Percentiles rank a stretch among this genome's conserved stretches.
phyloP scores from a whole-genome alignment of 2,329 filamentous ascomycete genomes.

The Monosporascus sp. region DNA sequence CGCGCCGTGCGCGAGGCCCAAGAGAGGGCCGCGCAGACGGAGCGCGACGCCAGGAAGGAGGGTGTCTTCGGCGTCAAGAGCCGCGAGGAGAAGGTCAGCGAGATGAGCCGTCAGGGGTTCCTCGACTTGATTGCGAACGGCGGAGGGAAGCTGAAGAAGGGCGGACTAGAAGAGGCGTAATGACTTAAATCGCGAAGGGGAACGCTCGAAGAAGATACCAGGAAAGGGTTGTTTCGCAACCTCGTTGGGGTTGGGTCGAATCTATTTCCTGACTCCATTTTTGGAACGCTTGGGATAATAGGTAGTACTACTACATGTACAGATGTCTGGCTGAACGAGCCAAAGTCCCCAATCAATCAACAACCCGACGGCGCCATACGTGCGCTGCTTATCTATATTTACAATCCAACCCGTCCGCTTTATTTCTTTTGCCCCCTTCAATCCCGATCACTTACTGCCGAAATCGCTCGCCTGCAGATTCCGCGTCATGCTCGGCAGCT shows the following conservation, averaged over 20 bases:
- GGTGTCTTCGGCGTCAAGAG: constrained; percentile 75
- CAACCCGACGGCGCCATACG: too few relatives aligned
- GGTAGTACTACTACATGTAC: background rate
- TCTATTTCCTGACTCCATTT: background rate
- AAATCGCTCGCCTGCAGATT: constrained; percentile 97
- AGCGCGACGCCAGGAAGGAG: constrained; percentile 61
- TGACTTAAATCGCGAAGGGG: constrained; percentile 1
- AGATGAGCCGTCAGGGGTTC: constrained; percentile 97
- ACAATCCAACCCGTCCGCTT: background rate
- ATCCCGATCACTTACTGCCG: constrained; percentile 16
- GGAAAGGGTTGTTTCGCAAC: background rate
- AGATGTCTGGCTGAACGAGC: too few relatives aligned
- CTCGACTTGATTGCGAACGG: constrained; percentile 77
- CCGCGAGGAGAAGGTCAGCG: constrained; percentile 82
- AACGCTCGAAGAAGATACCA: constrained; percentile 21
- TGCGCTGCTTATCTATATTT: too few relatives aligned
- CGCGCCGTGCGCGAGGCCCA: constrained; percentile 92
- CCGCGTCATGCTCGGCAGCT: constrained; percentile 86
- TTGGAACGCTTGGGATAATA: background rate
- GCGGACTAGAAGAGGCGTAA: constrained; percentile 53
- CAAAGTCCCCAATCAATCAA: too few relatives aligned
- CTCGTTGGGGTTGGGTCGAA: constrained; percentile 5
- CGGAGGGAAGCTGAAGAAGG: constrained; percentile 55
- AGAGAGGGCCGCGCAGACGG: constrained; percentile 77
- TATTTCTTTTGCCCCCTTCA: background rate